Base-by-base conservation (phyloP, 805 yeast genomes). In the Starmerella tilneyi region DNA sequence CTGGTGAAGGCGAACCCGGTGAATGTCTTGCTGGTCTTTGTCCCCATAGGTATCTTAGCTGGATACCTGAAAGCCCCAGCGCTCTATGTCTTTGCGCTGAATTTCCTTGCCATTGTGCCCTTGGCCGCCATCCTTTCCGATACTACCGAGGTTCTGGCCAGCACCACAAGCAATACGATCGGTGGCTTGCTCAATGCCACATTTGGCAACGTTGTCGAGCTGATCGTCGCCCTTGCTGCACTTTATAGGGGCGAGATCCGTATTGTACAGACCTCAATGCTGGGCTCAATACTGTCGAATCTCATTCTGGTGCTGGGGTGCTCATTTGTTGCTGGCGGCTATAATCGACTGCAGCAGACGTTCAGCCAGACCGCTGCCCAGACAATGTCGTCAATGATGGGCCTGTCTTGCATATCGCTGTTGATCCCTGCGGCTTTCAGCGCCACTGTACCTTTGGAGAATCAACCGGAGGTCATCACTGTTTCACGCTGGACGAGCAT, bases 291-390 rank as follows among this genome's bases (percentile, higher is more conserved):
- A 50, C 70, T 92, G 47, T 84, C 95, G 40, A 92, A 92, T 66
- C 67, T 88, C 56, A 68, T 92, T 49, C 71, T 92, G 45, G 98
- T 92, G 3, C 71, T 92, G 43, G 98, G 98, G n/a, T 82, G 94
- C 63, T 86, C 96, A 61, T 92, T 92, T 60, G 65, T 89, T 13
- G 86, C 83, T 33, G 98, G 98, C 46, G 98, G 98, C 15, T 74
- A 79, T 61, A 80, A 83, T 54, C 75, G 92, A 51, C 71, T 80
- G 29, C 92, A 83, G 62, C 97, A 92, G 64, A 73, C 73, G 1
- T 92, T 92, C 68, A 86, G 86, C 68, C 94, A 84, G 64, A 89
- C 97, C 0, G 96, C 88, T 7, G 98, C 98, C 4, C 97, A 92
- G 65, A 88, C 97, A 7, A 92, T 92, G 98, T 76, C 86, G 27